phyloP scores from a whole-genome alignment of 805 yeast species.

The Schizosaccharomyces octosporus region DNA sequence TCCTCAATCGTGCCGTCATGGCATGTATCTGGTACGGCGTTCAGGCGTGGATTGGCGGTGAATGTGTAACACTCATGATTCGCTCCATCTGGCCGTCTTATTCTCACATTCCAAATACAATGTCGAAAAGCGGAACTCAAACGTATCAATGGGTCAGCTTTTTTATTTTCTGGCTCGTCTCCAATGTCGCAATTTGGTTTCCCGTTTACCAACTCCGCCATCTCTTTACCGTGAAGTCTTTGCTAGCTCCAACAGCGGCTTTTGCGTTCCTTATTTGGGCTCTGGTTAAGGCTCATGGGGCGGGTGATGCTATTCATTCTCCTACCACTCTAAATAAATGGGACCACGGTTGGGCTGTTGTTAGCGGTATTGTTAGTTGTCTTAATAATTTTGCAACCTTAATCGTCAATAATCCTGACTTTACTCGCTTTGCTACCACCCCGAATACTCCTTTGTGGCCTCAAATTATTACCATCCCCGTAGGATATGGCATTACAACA shows the following conservation, averaged over 20 bases:
- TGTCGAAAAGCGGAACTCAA: constrained; percentile 2
- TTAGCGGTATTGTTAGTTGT: constrained; percentile 27
- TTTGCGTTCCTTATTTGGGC: constrained; percentile 66
- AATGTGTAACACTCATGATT: constrained; percentile 57
- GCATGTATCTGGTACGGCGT: constrained; percentile 73
- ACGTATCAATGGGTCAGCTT: constrained; percentile 41
- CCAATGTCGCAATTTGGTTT: constrained; percentile 57
- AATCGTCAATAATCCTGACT: constrained; percentile 26
- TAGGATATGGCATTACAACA: constrained; percentile 4
- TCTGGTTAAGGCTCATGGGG: constrained; percentile 43
- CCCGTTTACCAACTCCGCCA: constrained; percentile 67
- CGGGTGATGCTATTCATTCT: constrained; percentile 34
- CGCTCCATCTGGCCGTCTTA: constrained; percentile 38
- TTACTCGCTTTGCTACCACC: constrained; percentile 21
- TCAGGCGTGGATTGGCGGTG: constrained; percentile 65
- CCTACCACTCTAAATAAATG: constrained; percentile 23
- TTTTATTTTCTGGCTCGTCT: constrained; percentile 58
- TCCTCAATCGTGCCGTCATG: constrained; percentile 67
- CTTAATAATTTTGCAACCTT: constrained; percentile 14
- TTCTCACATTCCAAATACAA: constrained; percentile 17
- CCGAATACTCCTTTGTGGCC: constrained; percentile 1
- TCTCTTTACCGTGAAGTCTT: constrained; percentile 58
- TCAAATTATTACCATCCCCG: constrained; percentile 5
- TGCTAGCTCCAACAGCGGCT: constrained; percentile 58
- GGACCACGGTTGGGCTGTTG: constrained; percentile 50